These are phyloP conservation scores for Ilyonectria robusta DNA, from an alignment of 2,329 filamentous ascomycete genomes.

Conservation along the genomic window DNA sequence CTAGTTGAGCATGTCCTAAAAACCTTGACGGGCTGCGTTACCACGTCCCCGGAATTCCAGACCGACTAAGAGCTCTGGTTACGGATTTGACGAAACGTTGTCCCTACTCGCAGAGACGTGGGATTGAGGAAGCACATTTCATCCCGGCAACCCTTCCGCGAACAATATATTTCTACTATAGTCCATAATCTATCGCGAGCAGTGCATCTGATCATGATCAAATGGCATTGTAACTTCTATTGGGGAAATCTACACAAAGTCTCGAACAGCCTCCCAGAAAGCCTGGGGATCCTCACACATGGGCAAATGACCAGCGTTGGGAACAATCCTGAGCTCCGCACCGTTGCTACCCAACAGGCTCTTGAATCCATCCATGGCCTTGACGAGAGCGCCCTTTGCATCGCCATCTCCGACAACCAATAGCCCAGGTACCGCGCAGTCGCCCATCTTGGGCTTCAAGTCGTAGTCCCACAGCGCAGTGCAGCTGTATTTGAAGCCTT, in stretches of 20 bases:
- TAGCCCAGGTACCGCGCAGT: conserved; percentile 70
- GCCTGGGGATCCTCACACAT: conserved; percentile 83
- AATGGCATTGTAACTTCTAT: background rate
- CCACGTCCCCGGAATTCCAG: conserved; percentile 5
- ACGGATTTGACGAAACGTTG: too few relatives aligned
- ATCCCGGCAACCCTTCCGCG: too few relatives aligned
- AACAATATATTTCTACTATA: too few relatives aligned
- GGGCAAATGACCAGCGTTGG: conserved; percentile 83
- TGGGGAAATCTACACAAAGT: conserved; percentile 63
- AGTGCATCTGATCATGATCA: background rate
- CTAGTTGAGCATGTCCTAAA: conserved; percentile 2
- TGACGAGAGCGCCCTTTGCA: conserved; percentile 78
- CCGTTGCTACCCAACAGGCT: conserved; percentile 67
- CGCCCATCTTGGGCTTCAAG: conserved; percentile 69
- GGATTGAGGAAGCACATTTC: too few relatives aligned
- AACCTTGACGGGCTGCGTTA: conserved; percentile 16
- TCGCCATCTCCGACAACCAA: conserved; percentile 83
- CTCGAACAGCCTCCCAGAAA: conserved; percentile 75
- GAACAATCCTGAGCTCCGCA: conserved; percentile 74
- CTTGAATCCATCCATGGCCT: conserved; percentile 84
- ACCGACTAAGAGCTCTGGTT: too few relatives aligned
- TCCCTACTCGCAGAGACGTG: too few relatives aligned
- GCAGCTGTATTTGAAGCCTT: conserved; percentile 78
- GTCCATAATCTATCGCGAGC: background rate
- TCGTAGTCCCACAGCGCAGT: conserved; percentile 82